Percentiles rank a stretch among this genome's conserved stretches.
phyloP scores from a whole-genome alignment of 2,329 filamentous ascomycete genomes.

The Stemphylium lycopersici region DNA sequence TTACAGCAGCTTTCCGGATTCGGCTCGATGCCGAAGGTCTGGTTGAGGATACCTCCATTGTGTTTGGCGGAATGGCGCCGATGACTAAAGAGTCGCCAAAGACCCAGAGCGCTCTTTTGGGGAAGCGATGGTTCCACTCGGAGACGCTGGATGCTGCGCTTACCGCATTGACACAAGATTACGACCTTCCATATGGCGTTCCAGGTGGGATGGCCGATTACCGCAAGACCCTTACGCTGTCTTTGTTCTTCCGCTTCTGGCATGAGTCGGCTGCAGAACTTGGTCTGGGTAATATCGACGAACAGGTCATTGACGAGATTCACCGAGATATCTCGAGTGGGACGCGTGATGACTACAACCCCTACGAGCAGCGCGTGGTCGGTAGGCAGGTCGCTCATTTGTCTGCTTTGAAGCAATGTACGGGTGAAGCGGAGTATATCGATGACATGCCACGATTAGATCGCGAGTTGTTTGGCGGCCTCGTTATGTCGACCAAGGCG shows the following conservation, averaged over 20 bases:
- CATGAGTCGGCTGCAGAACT: conserved; percentile 78
- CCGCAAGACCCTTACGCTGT: conserved; percentile 82
- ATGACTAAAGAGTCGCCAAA: conserved; percentile 81
- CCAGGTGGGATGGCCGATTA: conserved; percentile 97
- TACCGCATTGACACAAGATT: conserved; percentile 81
- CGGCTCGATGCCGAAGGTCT: conserved; percentile 69
- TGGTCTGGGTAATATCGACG: conserved; percentile 63
- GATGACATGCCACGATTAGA: conserved; percentile 86
- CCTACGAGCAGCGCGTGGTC: conserved; percentile 80
- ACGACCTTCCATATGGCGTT: conserved; percentile 83
- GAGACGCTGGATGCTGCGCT: conserved; percentile 85
- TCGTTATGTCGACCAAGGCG: conserved; percentile 85
- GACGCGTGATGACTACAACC: conserved; percentile 74
- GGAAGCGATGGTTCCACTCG: conserved; percentile 77
- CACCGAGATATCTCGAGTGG: conserved; percentile 82
- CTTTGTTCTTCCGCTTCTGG: conserved; percentile 97
- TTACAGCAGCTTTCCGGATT: conserved; percentile 82
- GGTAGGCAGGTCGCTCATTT: conserved; percentile 86
- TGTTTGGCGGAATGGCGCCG: conserved; percentile 94
- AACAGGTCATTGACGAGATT: conserved; percentile 78
- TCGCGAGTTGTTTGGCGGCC: conserved; percentile 85
- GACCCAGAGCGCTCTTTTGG: conserved; percentile 72
- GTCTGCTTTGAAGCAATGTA: conserved; percentile 88
- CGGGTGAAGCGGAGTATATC: conserved; percentile 91
- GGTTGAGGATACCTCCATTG: conserved; percentile 76